These are phyloP conservation scores for Cryptococcus sp. DNA, from an alignment of 1,284 basidiomycete genomes.

Conservation along the genomic window DNA sequence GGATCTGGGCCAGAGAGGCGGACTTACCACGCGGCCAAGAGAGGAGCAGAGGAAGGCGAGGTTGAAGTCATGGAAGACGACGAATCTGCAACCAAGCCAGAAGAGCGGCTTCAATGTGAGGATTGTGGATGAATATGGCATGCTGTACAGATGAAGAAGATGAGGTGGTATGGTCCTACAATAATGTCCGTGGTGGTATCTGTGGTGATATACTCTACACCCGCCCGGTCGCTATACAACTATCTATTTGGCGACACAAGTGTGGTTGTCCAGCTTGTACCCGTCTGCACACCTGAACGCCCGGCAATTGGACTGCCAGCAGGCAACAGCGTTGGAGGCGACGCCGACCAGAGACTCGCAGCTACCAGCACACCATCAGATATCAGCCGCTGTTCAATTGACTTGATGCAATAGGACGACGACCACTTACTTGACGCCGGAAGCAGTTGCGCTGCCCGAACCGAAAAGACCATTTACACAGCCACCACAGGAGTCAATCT, in stretches of 20 bases:
- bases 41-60: background rate
- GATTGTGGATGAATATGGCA: background rate
- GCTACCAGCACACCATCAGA: conserved; percentile 3
- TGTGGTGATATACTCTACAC: background rate
- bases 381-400: background rate
- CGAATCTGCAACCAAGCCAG: background rate
- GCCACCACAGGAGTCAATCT: conserved; percentile 16
- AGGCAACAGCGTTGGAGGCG: conserved; percentile 12
- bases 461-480: conserved; percentile 16
- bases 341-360: conserved; percentile 14
- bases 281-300: conserved; percentile 16
- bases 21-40: background rate
- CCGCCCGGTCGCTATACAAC: background rate
- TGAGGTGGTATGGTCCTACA: background rate
- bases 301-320: conserved; percentile 8
- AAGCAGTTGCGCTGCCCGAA: background rate
- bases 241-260: conserved; percentile 9
- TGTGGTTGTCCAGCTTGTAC: conserved; percentile 8
- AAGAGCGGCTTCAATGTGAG: background rate
- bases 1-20: too few relatives aligned
- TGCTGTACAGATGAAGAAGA: background rate
- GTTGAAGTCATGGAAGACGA: background rate
- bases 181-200: background rate
- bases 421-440: conserved; percentile 12
- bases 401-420: background rate